Base-by-base conservation (phyloP, 2,329 filamentous ascomycete species). In the Ophiognomonia clavigignenti-juglandacearum region DNA sequence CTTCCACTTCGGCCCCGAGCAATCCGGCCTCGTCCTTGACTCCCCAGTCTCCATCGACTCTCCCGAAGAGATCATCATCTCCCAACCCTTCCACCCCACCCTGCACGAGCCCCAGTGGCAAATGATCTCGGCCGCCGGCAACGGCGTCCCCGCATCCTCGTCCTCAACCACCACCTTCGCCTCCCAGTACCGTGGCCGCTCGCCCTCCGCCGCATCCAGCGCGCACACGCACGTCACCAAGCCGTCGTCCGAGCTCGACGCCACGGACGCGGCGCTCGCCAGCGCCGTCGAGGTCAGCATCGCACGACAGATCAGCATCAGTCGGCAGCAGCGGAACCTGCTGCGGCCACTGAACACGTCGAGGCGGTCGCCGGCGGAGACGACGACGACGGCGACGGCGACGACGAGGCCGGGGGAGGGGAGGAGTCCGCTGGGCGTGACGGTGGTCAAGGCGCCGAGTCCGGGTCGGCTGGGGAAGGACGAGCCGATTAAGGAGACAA, bases 281-380 rank as follows among this genome's bases (percentile, higher is more conserved):
- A 72, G 72, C 36, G 78, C 81, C 2, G 80, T 83, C 4, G 77
- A 85, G 61, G 71, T 83, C 38, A 85, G 81, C 2, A 85, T 86
- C 54, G 82, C 82, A 0, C 71, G 83, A 2, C 82, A 86, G 60
- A 84, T 86, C 54, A 83, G 78, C 54, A 69, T 86, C 22, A 83
- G 80, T 11, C 68, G 75, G 11, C 73, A 81, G 61, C 83, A 85
- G 61, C 70, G 77, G 16, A 73, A 76, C 57, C 65, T 84, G 52
- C 65, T 85, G 16, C 71, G 75, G 39, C 78, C 79, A 11, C 63
- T 81, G 32, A 68, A 73, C 56, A 66, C 64, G 19, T n/a, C n/a
- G n/a, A n/a, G n/a, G n/a, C 61, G 47, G 35, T 39, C 46, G 20
- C 42, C 22, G 29, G 35, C 48, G 3, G 45, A 34, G 8, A n/a